These are phyloP conservation scores for Elymus sibiricus DNA, from an alignment of 176 grass and related monocot genomes.

Conservation along the genomic window DNA sequence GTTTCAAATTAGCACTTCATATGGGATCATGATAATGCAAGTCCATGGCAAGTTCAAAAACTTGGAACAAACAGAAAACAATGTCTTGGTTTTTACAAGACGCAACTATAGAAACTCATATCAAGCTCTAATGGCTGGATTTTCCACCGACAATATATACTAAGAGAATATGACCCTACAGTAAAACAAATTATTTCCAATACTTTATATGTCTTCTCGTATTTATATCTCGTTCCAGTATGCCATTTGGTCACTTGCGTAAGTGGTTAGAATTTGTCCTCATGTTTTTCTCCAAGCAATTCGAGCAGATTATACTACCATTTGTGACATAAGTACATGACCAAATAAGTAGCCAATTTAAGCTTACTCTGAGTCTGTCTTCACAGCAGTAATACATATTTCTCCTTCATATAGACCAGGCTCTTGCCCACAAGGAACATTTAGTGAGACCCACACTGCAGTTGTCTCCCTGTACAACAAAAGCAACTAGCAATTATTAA, in stretches of 20 bases:
- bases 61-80: background rate
- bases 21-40: background rate
- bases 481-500: constrained; percentile 18
- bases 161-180: background rate
- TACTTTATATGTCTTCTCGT: background rate
- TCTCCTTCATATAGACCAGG: constrained; percentile 93
- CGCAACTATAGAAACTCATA: background rate
- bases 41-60: background rate
- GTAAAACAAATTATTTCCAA: background rate
- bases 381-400: constrained; percentile 76
- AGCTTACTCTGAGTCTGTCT: constrained; percentile 68
- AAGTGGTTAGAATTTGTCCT: background rate
- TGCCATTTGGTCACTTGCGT: background rate
- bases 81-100: background rate
- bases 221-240: constrained; percentile 3
- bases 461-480: constrained; percentile 70
- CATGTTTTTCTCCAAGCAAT: background rate
- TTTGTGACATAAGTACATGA: background rate
- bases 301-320: constrained; percentile 12
- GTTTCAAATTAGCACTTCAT: background rate
- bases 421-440: constrained; percentile 72
- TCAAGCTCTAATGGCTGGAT: background rate
- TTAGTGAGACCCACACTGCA: constrained; percentile 88
- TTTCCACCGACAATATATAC: background rate
- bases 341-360: constrained; percentile 23